phyloP scores from a whole-genome alignment of 1,139 yeast species.

The Blastobotrys proliferans region DNA sequence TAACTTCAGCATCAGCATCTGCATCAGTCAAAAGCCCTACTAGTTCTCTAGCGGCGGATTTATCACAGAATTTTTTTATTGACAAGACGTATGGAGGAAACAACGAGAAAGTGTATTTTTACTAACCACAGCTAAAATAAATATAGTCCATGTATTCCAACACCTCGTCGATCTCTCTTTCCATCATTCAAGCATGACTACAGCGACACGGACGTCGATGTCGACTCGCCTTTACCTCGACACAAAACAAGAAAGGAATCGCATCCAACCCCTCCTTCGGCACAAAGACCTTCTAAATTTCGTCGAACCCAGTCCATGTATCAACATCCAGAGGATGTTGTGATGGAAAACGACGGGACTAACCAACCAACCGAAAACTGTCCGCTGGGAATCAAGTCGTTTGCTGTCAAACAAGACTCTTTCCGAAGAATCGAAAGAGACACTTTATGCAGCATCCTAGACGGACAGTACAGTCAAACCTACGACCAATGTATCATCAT shows the following conservation, averaged over 20 bases:
- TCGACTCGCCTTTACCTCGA: constrained; percentile 8
- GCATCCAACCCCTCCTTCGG: constrained; percentile 4
- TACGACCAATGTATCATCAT: constrained; percentile 63
- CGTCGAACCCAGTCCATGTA: constrained; percentile 68
- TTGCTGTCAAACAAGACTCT: constrained; percentile 52
- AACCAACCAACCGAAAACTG: constrained; percentile 8
- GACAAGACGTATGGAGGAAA: constrained; percentile 26
- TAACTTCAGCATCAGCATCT: constrained; percentile 1
- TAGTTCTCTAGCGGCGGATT: constrained; percentile 44
- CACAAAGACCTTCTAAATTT: constrained; percentile 38
- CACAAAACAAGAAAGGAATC: constrained; percentile 7
- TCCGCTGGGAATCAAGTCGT: constrained; percentile 30
- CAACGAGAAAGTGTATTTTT: not conserved
- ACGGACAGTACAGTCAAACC: constrained; percentile 48
- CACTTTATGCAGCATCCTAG: constrained; percentile 60
- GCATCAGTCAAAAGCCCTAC: constrained; percentile 35
- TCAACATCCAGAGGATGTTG: constrained; percentile 42
- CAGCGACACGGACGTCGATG: not conserved
- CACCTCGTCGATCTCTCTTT: constrained; percentile 35
- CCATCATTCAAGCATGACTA: constrained; percentile 9
- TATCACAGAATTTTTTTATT: constrained; percentile 46
- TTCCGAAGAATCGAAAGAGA: constrained; percentile 70
- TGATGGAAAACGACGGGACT: constrained; percentile 25
- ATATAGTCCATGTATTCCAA: constrained; percentile 27
- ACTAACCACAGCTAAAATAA: not conserved